Evolutionary conservation across 2,329 filamentous ascomycete genomes (phyloP), one percentile per base, ranked within the genome.

Genomic region (Verticillium isaacii): DNA sequence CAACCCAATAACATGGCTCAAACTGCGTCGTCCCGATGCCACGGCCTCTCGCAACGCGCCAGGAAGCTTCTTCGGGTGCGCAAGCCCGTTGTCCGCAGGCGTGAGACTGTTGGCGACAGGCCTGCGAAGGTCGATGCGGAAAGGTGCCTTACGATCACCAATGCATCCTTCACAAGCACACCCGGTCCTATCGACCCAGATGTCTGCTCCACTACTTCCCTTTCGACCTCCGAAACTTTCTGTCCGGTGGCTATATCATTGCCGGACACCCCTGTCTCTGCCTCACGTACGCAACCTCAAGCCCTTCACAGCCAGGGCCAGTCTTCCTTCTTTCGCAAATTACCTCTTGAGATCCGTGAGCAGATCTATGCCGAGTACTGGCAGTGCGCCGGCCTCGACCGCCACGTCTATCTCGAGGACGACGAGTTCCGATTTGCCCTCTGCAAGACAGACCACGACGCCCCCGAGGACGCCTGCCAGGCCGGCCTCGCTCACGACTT

Each of bases 341-440:
- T 65, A 7, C 64, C 64, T 9, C 59, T 56, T 8, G 64, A 65
- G 58, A 57, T 65, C 19, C 64, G 64, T 11, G 37, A 61, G 23
- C 63, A 61, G 56, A 64, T 65, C 39, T 64, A 64, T 19, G 19
- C 6, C 9, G 59, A 64, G 36, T 64, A 54, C 3, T 65, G 63
- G 61, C 23, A 41, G 2, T 52, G 50, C 3, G 37, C 56, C 2
- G 61, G 63, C 9, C 58, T 65, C 3, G 25, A 63, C 19, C 60
- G 64, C 4, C 64, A 65, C 32, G 57, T 58, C 14, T 64, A 64
- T 11, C 29, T 64, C 3, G 29, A 58, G 12, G 36, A 32, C 41
- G 7, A 19, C 41, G 15, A n/a, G 2, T 54, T 54, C 32, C 45
- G 58, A 0, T 60, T 59, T 23, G 64, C 64, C 17, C 61, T 63